phyloP scores from a whole-genome alignment of 2,329 filamentous ascomycete genomes.

The Beauveria brongniartii region DNA sequence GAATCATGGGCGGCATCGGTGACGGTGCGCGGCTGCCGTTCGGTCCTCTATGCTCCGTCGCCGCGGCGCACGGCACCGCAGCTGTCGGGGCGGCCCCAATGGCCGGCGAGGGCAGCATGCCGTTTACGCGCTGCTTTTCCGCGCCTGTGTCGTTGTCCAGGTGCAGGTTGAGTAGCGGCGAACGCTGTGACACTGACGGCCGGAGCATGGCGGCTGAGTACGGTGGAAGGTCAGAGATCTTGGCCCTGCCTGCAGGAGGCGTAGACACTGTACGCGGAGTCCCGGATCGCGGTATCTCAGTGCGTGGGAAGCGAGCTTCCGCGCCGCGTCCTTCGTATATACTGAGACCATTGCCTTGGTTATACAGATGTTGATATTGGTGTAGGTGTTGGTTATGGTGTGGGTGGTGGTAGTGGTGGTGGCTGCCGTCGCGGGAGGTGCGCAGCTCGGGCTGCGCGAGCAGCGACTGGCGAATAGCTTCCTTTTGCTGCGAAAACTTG shows the following conservation, averaged over 20 bases:
- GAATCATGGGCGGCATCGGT: slow-evolving; percentile 47
- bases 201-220: slow-evolving; percentile 32
- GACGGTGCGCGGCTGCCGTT: slow-evolving; percentile 31
- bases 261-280: slow-evolving; percentile 41
- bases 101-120: slow-evolving; percentile 16
- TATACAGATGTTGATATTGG: not conserved
- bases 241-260: slow-evolving; percentile 38
- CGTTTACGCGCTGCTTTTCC: not conserved
- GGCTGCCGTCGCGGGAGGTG: not conserved
- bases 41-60: slow-evolving; percentile 13
- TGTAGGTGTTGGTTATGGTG: slow-evolving; percentile 4
- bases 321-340: slow-evolving; percentile 12
- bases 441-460: slow-evolving; percentile 20
- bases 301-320: slow-evolving; percentile 14
- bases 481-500: slow-evolving; percentile 20
- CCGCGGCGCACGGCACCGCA: slow-evolving; percentile 14
- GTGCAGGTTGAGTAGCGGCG: slow-evolving; percentile 38
- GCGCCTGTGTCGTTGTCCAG: slow-evolving; percentile 19
- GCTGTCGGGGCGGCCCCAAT: slow-evolving; percentile 17
- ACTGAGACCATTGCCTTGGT: slow-evolving; percentile 17
- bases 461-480: slow-evolving; percentile 23
- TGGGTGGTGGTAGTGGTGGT: not conserved
- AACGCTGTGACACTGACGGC: slow-evolving; percentile 37
- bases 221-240: slow-evolving; percentile 19
- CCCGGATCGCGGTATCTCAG: slow-evolving; percentile 22